phyloP scores from a whole-genome alignment of 2,329 filamentous ascomycete species.

The Verticillium klebahnii region DNA sequence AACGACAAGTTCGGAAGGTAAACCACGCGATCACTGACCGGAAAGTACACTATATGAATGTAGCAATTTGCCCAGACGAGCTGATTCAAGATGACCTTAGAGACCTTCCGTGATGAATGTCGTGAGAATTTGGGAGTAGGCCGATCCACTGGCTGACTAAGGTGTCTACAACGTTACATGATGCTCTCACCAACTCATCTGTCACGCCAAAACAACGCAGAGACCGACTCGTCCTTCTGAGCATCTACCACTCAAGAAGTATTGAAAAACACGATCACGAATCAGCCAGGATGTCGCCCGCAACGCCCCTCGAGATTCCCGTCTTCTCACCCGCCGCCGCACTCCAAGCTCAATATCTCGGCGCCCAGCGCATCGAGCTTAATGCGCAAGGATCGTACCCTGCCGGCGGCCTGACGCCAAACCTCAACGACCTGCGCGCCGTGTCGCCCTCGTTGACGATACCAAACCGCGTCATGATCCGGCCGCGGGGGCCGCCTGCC shows the following conservation, averaged over 20 bases:
- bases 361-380: constrained; percentile 48
- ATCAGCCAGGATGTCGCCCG: neutral
- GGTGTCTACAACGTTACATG: neutral
- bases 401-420: constrained; percentile 47
- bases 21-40: no score
- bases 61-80: no score
- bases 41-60: accelerated
- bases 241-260: no score
- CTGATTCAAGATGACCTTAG: no score
- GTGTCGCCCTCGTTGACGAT: constrained; percentile 20
- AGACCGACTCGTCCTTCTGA: neutral
- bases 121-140: neutral
- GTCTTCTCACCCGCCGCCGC: constrained; percentile 44
- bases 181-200: neutral
- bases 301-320: constrained; percentile 44
- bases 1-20: no score
- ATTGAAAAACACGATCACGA: neutral
- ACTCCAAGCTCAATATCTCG: constrained; percentile 31
- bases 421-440: constrained; percentile 29
- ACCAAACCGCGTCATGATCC: constrained; percentile 51
- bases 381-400: constrained; percentile 47
- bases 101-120: neutral
- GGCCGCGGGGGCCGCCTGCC: constrained; percentile 35
- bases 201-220: neutral
- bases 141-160: neutral